Conservation (phyloP, 1,284 basidiomycete species). For the Apiotrichum laibachii region DNA sequence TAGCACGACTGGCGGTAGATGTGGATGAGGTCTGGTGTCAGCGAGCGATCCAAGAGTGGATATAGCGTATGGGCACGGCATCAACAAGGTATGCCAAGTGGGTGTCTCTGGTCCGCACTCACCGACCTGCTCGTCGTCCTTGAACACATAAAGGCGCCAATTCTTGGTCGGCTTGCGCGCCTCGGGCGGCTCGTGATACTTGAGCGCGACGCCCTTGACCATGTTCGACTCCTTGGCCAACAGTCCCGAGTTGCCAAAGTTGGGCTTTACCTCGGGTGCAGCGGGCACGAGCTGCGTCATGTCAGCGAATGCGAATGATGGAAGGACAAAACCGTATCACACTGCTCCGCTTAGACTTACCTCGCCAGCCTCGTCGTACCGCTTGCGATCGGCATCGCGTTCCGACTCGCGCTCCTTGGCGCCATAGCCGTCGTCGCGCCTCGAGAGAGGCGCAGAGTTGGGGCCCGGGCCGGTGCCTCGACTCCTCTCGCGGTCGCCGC, state of each 20-base stretch:
- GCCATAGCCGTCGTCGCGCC: constrained; percentile 4
- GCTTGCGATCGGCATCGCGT: constrained; percentile 37
- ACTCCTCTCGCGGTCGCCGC: constrained; percentile 1
- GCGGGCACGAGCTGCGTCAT: constrained; percentile 12
- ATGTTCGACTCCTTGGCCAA: constrained; percentile 94
- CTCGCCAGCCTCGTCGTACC: constrained; percentile 38
- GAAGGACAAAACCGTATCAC: no score
- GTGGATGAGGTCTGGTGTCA: constrained; percentile 71
- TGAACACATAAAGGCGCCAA: constrained; percentile 97
- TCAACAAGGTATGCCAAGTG: no score
- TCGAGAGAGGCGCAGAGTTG: neutral
- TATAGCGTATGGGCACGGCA: neutral
- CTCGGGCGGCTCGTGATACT: constrained; percentile 98
- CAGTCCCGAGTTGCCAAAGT: constrained; percentile 82
- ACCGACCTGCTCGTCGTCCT: constrained; percentile 89
- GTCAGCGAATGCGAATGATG: neutral
- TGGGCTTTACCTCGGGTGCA: constrained; percentile 59
- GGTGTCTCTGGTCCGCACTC: constrained; percentile 44
- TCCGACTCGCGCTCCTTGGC: constrained; percentile 41
- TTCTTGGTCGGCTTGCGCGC: constrained; percentile 83
- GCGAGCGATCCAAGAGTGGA: neutral
- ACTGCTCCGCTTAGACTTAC: neutral
- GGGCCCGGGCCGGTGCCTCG: neutral
- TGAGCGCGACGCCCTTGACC: constrained; percentile 81
- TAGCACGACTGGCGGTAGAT: constrained; percentile 92